Conservation (phyloP, 192 early-diverging fungal species). For the Kickxella alabastrina region DNA sequence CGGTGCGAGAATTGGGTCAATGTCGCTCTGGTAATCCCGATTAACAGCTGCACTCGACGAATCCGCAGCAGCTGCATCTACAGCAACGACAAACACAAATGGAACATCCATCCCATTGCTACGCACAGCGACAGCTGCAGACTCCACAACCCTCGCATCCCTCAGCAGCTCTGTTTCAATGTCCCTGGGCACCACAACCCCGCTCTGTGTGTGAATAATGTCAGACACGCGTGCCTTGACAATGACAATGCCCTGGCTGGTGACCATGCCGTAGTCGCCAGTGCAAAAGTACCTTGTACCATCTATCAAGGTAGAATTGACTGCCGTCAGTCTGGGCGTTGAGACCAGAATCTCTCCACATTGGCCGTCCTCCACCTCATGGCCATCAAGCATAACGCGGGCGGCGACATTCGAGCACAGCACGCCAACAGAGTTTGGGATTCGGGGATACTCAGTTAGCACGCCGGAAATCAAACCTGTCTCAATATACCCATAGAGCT, state of each 20-base stretch:
- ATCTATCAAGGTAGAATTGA: not conserved
- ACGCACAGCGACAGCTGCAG: constrained; percentile 25
- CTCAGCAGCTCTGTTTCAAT: constrained; percentile 22
- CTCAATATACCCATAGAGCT: constrained; percentile 47
- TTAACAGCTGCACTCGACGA: not conserved
- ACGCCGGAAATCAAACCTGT: constrained; percentile 41
- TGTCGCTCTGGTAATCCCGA: not conserved
- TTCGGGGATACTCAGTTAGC: constrained; percentile 44
- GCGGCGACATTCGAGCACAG: constrained; percentile 36
- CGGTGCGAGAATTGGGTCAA: constrained; percentile 8
- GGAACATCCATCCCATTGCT: constrained; percentile 12
- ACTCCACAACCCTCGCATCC: constrained; percentile 23
- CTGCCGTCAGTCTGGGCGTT: constrained; percentile 24
- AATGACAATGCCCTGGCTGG: constrained; percentile 32
- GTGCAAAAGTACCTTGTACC: constrained; percentile 26
- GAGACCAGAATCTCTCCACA: constrained; percentile 45
- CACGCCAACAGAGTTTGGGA: constrained; percentile 37
- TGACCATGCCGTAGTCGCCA: constrained; percentile 40
- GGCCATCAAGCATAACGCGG: constrained; percentile 31
- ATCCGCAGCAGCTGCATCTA: not conserved
- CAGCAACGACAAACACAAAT: constrained; percentile 21
- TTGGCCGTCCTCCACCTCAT: constrained; percentile 30
- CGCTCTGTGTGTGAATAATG: constrained; percentile 11
- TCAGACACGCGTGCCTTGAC: constrained; percentile 37
- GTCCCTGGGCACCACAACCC: constrained; percentile 18